Conservation (phyloP, 1,139 yeast species). For the Lipomyces yarrowii region DNA sequence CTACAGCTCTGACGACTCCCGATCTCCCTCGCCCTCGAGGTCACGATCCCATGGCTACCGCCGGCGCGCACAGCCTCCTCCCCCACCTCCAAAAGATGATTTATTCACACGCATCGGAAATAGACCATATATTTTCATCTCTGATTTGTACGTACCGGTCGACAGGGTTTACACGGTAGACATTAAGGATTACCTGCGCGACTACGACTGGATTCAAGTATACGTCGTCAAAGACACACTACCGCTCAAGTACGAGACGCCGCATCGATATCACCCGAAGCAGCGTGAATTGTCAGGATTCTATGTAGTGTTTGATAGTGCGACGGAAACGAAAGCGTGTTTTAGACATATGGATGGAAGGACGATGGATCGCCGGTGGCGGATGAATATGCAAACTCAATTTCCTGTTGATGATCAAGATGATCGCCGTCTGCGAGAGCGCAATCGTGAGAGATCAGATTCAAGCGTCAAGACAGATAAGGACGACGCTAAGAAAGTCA, state of each 20-base stretch:
- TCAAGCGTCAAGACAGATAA: slow-evolving; percentile 13
- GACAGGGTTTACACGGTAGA: slow-evolving; percentile 56
- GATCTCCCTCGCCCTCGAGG: not conserved
- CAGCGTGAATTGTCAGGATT: slow-evolving; percentile 51
- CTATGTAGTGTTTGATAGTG: slow-evolving; percentile 66
- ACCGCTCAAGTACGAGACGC: slow-evolving; percentile 5
- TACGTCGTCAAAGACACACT: slow-evolving; percentile 51
- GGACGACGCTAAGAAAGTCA: slow-evolving; percentile 14
- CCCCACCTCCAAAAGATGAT: slow-evolving; percentile 3
- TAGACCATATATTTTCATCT: slow-evolving; percentile 59
- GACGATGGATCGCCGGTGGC: slow-evolving; percentile 48
- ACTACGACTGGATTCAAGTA: slow-evolving; percentile 67
- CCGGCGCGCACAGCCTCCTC: slow-evolving; percentile 1
- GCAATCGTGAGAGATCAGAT: not conserved
- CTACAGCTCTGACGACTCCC: slow-evolving; percentile 7
- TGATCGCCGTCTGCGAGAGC: not conserved
- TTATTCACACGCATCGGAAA: slow-evolving; percentile 46
- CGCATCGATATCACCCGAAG: slow-evolving; percentile 12
- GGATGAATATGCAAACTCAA: slow-evolving; percentile 59
- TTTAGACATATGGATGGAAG: slow-evolving; percentile 68
- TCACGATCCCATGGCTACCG: slow-evolving; percentile 6
- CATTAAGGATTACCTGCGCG: slow-evolving; percentile 54
- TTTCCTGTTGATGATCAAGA: slow-evolving; percentile 36
- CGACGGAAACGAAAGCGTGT: slow-evolving; percentile 67
- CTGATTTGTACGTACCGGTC: slow-evolving; percentile 57